Conservation (phyloP, 1,284 basidiomycete genomes). For the Tilletia setariae region DNA sequence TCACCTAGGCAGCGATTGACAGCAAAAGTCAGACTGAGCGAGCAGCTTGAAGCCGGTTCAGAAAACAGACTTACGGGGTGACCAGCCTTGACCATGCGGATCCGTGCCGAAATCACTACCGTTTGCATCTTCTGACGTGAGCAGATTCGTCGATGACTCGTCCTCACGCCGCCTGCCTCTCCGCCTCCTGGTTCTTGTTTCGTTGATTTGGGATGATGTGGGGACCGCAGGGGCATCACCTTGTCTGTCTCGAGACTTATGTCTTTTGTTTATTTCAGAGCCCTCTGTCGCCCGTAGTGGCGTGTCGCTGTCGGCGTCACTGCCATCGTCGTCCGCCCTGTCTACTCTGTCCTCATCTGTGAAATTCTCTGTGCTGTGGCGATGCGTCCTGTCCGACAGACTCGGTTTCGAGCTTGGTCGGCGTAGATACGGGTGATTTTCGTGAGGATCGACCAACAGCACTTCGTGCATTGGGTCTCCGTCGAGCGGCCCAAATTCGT, state of each 20-base stretch:
- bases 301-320: slow-evolving; percentile 8
- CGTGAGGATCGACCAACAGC: background rate
- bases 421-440: background rate
- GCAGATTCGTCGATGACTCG: background rate
- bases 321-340: background rate
- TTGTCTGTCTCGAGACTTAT: background rate
- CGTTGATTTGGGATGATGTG: background rate
- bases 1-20: background rate
- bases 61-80: slow-evolving; percentile 13
- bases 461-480: background rate
- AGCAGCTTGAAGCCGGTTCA: too few species aligned
- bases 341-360: background rate
- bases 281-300: background rate
- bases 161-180: background rate
- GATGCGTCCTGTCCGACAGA: background rate
- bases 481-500: slow-evolving; percentile 9
- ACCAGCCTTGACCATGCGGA: slow-evolving; percentile 12
- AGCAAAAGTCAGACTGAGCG: background rate
- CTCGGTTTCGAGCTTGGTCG: background rate
- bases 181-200: background rate
- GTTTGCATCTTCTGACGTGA: background rate
- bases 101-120: background rate
- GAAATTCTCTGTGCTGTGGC: background rate
- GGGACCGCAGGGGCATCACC: background rate
- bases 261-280: background rate